A percentile compares a stretch with the other conserved stretches of the same genome.
Evolutionary conservation across 805 yeast genomes (phyloP).

Genomic region (Candida qinlingensis): DNA sequence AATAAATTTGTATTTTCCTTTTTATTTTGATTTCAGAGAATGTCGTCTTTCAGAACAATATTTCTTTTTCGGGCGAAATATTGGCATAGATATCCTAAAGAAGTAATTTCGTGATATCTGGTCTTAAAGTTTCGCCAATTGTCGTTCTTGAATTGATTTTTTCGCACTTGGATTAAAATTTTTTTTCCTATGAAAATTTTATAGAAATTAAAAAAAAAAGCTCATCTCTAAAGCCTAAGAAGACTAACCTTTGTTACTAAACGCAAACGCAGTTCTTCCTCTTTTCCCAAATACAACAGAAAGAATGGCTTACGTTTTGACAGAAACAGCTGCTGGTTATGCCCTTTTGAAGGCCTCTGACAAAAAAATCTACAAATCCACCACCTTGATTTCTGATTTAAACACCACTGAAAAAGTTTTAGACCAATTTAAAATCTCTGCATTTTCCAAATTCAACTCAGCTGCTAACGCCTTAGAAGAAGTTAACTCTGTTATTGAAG

Average conservation of each 20-base stretch:
- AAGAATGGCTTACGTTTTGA: conserved; percentile 77
- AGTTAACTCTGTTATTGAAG: conserved; percentile 87
- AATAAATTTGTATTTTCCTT: neutral
- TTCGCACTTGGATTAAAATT: conserved; percentile 1
- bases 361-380: conserved; percentile 90
- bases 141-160: neutral
- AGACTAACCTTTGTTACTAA: neutral
- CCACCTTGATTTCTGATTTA: conserved; percentile 68
- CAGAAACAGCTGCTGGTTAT: conserved; percentile 98
- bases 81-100: neutral
- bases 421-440: conserved; percentile 87
- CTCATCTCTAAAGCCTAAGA: conserved; percentile 2
- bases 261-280: neutral
- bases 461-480: conserved; percentile 97
- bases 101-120: neutral
- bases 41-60: neutral
- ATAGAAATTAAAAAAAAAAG: neutral
- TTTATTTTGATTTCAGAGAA: neutral
- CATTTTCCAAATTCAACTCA: conserved; percentile 89
- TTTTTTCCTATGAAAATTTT: conserved; percentile 7
- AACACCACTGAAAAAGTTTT: conserved; percentile 80
- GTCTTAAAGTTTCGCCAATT: neutral
- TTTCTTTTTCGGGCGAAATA: neutral
- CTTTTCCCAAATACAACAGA: neutral
- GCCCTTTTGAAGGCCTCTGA: conserved; percentile 96